Evolutionary conservation across 2,329 filamentous ascomycete genomes (phyloP).

Genomic region (Trichoderma cornu-damae): DNA sequence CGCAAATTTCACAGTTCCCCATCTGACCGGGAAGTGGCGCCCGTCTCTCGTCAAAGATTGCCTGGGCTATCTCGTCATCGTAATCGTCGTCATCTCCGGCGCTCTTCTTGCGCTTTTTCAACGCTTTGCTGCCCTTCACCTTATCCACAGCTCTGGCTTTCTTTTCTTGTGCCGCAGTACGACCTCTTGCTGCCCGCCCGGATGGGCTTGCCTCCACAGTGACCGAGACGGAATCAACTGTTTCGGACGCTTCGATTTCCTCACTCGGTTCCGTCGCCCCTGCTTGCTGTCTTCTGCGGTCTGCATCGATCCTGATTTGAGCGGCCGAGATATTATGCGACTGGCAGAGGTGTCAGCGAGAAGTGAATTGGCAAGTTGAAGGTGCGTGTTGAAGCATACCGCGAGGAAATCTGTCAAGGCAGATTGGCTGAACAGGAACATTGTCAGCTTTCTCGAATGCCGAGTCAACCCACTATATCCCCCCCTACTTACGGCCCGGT

Average conservation of each 20-base stretch:
- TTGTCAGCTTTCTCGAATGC: slow-evolving; percentile 18
- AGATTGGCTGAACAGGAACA: slow-evolving; percentile 39
- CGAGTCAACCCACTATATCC: neutral
- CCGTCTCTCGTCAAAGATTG: slow-evolving; percentile 43
- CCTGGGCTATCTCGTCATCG: slow-evolving; percentile 47
- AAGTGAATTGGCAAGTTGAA: slow-evolving; percentile 55
- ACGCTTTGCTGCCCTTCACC: slow-evolving; percentile 56
- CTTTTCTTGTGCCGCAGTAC: slow-evolving; percentile 43
- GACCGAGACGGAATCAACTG: slow-evolving; percentile 13
- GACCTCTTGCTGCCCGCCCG: slow-evolving; percentile 27
- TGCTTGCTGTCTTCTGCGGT: slow-evolving; percentile 39
- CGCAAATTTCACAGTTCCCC: slow-evolving; percentile 80
- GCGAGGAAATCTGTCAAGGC: slow-evolving; percentile 52
- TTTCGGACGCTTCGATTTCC: slow-evolving; percentile 22
- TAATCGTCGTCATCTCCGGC: slow-evolving; percentile 27
- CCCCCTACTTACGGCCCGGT: slow-evolving; percentile 35
- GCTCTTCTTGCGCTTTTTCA: slow-evolving; percentile 52
- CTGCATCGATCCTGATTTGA: slow-evolving; percentile 49
- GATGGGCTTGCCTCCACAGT: slow-evolving; percentile 25
- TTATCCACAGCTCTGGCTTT: slow-evolving; percentile 53
- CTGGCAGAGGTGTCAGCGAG: slow-evolving; percentile 34
- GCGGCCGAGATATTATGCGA: slow-evolving; percentile 66
- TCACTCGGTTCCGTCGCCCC: slow-evolving; percentile 26
- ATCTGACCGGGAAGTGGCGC: slow-evolving; percentile 73
- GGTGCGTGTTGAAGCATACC: slow-evolving; percentile 38